A percentile compares a stretch with the other conserved stretches of the same genome.
Conservation (phyloP, 495 filamentous ascomycete genomes). For the Penicillium ucsense region DNA sequence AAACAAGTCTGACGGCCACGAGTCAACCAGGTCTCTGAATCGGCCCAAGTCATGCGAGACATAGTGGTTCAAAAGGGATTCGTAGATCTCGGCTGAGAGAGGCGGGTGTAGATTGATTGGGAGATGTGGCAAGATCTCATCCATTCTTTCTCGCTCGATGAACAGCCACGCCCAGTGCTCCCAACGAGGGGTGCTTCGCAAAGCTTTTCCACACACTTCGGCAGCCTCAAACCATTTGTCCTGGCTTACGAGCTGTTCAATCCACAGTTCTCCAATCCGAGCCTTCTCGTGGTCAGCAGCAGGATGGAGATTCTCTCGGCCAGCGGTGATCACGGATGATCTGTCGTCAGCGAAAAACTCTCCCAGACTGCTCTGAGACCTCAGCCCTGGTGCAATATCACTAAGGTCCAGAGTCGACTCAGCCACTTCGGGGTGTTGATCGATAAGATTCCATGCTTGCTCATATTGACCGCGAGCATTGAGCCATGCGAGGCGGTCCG, state of each 20-base stretch:
- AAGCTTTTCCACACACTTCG: conserved; percentile 65
- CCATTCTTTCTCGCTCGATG: conserved; percentile 69
- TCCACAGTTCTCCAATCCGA: conserved; percentile 84
- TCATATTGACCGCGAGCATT: conserved; percentile 68
- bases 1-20: conserved; percentile 80
- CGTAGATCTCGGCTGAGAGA: conserved; percentile 75
- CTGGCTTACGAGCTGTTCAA: conserved; percentile 67
- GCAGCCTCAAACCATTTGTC: conserved; percentile 72
- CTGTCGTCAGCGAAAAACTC: conserved; percentile 74
- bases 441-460: conserved; percentile 77
- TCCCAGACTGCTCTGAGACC: conserved; percentile 46
- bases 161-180: conserved; percentile 93
- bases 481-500: conserved; percentile 79
- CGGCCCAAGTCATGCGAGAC: conserved; percentile 56
- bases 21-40: conserved; percentile 69
- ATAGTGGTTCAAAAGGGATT: conserved; percentile 78
- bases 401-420: conserved; percentile 18
- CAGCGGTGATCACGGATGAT: conserved; percentile 46
- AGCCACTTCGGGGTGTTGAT: conserved; percentile 61
- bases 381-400: conserved; percentile 51
- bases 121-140: conserved; percentile 80
- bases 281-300: conserved; percentile 82
- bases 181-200: conserved; percentile 73
- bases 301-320: conserved; percentile 32
- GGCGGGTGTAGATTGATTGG: conserved; percentile 69